phyloP scores from a whole-genome alignment of 306 rosid genomes.

The Prunus mongolica region DNA sequence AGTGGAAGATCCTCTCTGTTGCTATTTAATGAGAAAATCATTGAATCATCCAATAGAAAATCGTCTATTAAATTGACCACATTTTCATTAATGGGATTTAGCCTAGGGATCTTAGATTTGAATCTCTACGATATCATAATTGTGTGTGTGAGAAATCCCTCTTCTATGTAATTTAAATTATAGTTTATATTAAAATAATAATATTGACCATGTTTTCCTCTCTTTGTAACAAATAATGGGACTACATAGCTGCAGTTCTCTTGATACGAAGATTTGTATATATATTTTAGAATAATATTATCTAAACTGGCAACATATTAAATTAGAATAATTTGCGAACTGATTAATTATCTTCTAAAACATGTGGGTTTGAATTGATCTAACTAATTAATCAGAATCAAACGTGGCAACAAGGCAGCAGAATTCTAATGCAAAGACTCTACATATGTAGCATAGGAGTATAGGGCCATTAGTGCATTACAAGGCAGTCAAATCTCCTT shows the following conservation, averaged over 20 bases:
- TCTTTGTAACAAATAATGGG: not conserved
- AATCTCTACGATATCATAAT: no score
- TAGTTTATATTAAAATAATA: no score
- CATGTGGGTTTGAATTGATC: not conserved
- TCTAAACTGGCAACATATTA: not conserved
- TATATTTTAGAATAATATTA: not conserved
- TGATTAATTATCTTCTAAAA: no score
- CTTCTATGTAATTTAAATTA: fast-evolving
- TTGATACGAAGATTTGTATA: no score
- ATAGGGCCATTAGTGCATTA: not conserved
- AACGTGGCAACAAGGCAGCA: not conserved
- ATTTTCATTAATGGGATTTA: fast-evolving
- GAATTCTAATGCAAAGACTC: not conserved
- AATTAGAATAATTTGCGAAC: no score
- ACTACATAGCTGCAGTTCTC: no score
- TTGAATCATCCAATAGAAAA: not conserved
- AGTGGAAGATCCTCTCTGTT: not conserved
- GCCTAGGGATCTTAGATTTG: fast-evolving
- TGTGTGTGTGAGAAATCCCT: no score
- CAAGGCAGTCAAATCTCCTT: not conserved
- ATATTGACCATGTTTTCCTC: not conserved
- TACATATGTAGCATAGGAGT: not conserved
- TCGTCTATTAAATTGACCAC: not conserved
- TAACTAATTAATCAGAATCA: not conserved
- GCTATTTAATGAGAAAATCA: not conserved